Conservation (phyloP, 2,329 filamentous ascomycete species). For the Fonsecaea erecta region DNA sequence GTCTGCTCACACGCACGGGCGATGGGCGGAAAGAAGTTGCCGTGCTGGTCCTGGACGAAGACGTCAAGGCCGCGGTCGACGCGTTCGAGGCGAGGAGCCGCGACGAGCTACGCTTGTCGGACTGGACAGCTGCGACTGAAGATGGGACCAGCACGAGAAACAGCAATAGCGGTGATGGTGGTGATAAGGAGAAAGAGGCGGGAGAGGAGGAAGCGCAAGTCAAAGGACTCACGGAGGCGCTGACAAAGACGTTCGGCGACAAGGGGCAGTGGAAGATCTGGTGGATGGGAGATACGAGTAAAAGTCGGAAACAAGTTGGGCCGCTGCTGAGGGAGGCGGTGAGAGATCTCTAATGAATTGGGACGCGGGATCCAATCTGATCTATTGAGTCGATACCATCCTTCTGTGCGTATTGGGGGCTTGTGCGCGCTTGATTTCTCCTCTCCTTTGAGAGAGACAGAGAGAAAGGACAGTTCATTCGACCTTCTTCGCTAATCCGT, state of each 20-base stretch:
- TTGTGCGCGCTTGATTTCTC: neutral
- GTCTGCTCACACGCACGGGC: conserved; percentile 64
- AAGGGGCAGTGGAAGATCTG: conserved; percentile 54
- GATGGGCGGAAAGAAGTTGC: conserved; percentile 43
- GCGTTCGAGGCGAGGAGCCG: conserved; percentile 48
- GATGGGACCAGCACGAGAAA: neutral
- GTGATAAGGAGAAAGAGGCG: too few species aligned
- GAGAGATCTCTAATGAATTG: conserved; percentile 5
- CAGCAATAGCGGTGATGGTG: neutral
- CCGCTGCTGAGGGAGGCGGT: conserved; percentile 60
- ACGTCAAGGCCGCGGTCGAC: conserved; percentile 45
- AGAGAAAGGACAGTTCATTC: neutral
- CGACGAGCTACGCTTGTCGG: conserved; percentile 52
- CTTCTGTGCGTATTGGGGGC: neutral
- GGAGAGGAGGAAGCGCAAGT: too few species aligned
- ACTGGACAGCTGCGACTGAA: conserved; percentile 46
- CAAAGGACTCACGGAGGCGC: conserved; percentile 43
- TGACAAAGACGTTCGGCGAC: conserved; percentile 43
- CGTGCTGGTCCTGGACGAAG: conserved; percentile 51
- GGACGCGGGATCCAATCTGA: neutral
- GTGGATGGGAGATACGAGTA: conserved; percentile 61
- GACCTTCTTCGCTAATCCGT: conserved; percentile 52
- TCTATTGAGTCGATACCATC: neutral
- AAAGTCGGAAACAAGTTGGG: conserved; percentile 67
- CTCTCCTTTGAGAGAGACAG: neutral